Base-by-base conservation (phyloP, 23 red algal species). In the Agarophyton chilense region DNA sequence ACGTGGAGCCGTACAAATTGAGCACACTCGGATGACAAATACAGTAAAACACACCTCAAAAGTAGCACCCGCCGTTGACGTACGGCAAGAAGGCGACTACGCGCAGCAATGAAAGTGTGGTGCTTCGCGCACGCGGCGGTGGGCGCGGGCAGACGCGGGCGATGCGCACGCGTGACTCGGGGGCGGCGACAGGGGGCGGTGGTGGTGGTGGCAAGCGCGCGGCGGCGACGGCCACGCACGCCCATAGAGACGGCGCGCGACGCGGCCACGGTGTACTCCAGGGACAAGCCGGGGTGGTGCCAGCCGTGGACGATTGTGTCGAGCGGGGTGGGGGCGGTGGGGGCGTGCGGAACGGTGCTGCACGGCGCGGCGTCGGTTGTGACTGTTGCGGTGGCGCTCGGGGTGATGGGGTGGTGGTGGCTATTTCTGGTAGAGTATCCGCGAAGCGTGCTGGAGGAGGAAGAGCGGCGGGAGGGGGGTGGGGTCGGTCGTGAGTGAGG, bases 271-370 rank as follows among this genome's bases (percentile, higher is more conserved):
- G 90, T 94, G 65, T 94, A 94, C 90, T 19, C 24, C 49, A 78
- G 12, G 52, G n/a, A 86, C 33, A 94, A 94, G 52, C 90, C 90
- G 35, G 13, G 38, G 38, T 94, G 90, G 90, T 94, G 90, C 61
- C 90, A 94, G 57, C 90, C 90, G 39, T 94, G 90, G 90, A 78
- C 90, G n/a, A 94, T 94, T 43, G 58, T 94, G 24, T 1, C 10
- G 4, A 85, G 61, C 19, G 90, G 90, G 11, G 19, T n/a, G 10
- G 80, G 49, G 0, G 47, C 63, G 17, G 58, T 92, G 13, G 16
- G n/a, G 10, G 29, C 47, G 19, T 57, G 75, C 8, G 41, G 77
- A 17, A 31, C 50, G 25, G 22, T 38, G 41, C 32, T 83, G n/a
- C 89, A 72, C 77, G 52, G 79, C 12, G 42, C 21, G 52, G 79